These are phyloP conservation scores for Didymella segeticola DNA, from an alignment of 2,329 filamentous ascomycete species.

Conservation along the genomic window DNA sequence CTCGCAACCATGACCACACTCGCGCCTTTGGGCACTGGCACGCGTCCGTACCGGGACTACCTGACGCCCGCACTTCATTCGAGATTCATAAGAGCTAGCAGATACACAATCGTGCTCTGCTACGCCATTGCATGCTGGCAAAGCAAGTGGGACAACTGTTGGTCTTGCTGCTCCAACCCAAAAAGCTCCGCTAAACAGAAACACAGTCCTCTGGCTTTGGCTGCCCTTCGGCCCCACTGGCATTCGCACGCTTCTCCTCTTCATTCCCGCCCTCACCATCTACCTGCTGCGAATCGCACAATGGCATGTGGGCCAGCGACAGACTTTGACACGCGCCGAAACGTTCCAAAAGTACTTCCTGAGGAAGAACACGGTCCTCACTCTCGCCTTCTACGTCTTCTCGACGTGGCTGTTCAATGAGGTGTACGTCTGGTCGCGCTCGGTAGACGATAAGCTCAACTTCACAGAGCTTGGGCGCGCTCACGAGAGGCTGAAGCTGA, in stretches of 20 bases:
- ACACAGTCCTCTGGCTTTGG: conserved; percentile 82
- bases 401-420: conserved; percentile 83
- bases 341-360: conserved; percentile 67
- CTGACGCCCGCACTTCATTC: conserved; percentile 87
- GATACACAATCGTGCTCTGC: conserved; percentile 72
- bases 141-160: conserved; percentile 69
- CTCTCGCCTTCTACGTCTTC: conserved; percentile 75
- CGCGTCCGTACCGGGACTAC: conserved; percentile 83
- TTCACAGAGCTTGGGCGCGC: conserved; percentile 74
- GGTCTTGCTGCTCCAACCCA: conserved; percentile 42
- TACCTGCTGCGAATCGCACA: conserved; percentile 87
- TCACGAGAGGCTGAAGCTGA: conserved; percentile 75
- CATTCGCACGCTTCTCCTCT: conserved; percentile 76
- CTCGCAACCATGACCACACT: conserved; percentile 40
- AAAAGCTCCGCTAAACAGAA: conserved; percentile 20
- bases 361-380: conserved; percentile 69
- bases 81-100: conserved; percentile 80
- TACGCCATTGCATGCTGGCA: conserved; percentile 76
- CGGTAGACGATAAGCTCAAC: conserved; percentile 66
- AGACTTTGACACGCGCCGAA: conserved; percentile 71
- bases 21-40: conserved; percentile 42
- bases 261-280: conserved; percentile 75
- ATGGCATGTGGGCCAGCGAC: conserved; percentile 69
- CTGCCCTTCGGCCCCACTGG: conserved; percentile 80
- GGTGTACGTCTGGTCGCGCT: conserved; percentile 77